Evolutionary conservation across 306 rosid genomes (phyloP), one percentile per base, ranked within the genome.

Genomic region (Bauhinia variegata): DNA sequence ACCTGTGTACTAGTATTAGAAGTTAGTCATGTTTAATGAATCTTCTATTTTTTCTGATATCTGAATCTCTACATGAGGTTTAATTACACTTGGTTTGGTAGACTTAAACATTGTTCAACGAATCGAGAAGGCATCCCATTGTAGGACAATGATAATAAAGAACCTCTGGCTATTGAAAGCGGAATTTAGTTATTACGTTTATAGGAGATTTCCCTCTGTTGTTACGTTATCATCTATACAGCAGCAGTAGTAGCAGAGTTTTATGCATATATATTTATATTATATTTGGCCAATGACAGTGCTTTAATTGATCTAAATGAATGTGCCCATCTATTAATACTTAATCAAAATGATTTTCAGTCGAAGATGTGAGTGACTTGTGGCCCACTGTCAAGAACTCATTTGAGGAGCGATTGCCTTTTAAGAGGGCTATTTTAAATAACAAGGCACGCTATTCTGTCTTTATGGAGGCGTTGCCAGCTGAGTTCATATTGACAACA

Each of bases 351-450:
- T 72, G 80, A 52, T 63, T 80, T 86, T 47, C 89, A 95, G 99
- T 95, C 79, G 99, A 95, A 83, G 99, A 90, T 48, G 97, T 95
- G 80, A 88, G 99, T 65, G 97, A 95, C 70, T 78, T 95, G 80
- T 95, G 99, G 99, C 99, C 99, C 19, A 86, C 78, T 58, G 77
- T 95, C 31, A 90, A 95, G 88, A 68, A 73, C 67, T 95, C 87
- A 41, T 95, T 95, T 63, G 96, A 88, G 84, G 84, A 65, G 46
- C 85, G 88, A 41, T 77, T 86, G 81, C 97, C 99, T 4, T 79
- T 90, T 65, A 95, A 88, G 68, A 79, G 88, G 73, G 97, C 88
- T 37, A 65, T 63, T 77, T 85, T 95, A 78, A 95, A 95, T 82
- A 95, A 95, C 86, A 95, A 95, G 93, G 85, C 99, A 7, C 86